These are phyloP conservation scores for Colletotrichum lentis DNA, from an alignment of 2,329 filamentous ascomycete species.

Conservation along the genomic window DNA sequence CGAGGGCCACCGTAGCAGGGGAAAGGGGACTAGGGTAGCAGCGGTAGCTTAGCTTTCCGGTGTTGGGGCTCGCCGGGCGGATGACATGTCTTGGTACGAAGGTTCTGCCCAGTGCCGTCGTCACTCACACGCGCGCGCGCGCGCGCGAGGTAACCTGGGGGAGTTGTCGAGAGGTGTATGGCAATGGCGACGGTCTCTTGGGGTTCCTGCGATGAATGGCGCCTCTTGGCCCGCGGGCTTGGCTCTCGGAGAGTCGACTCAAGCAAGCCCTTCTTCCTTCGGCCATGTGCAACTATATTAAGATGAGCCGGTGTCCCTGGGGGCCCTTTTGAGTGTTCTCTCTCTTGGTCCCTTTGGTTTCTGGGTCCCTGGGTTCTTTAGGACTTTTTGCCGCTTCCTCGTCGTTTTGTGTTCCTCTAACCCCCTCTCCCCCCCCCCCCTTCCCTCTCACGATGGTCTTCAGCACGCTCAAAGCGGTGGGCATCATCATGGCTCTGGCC, in stretches of 20 bases:
- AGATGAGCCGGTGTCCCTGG: neutral
- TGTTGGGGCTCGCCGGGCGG: neutral
- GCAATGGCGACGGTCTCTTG: constrained; percentile 24
- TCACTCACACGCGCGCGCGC: constrained; percentile 18
- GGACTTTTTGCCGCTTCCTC: constrained; percentile 3
- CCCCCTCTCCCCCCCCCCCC: neutral
- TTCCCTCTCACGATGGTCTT: constrained; percentile 20
- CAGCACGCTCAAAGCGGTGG: constrained; percentile 25
- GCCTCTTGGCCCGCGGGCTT: constrained; percentile 5
- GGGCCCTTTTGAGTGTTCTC: too few relatives aligned
- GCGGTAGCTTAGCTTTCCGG: neutral
- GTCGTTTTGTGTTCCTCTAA: neutral
- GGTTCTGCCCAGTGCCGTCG: neutral
- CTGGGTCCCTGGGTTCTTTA: neutral
- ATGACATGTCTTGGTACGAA: constrained; percentile 10
- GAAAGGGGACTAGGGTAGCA: too few relatives aligned
- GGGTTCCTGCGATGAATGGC: neutral
- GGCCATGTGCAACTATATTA: constrained; percentile 15
- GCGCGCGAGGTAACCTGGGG: constrained; percentile 3
- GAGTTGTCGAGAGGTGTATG: neutral
- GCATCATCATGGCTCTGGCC: constrained; percentile 24
- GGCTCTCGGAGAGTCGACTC: constrained; percentile 8
- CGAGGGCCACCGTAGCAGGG: neutral
- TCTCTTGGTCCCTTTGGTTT: neutral
- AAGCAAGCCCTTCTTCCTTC: too few relatives aligned